Percentiles rank a stretch among this genome's conserved stretches.
phyloP scores from a whole-genome alignment of 1,284 basidiomycete genomes.

The Singerocomus rubriflavus region DNA sequence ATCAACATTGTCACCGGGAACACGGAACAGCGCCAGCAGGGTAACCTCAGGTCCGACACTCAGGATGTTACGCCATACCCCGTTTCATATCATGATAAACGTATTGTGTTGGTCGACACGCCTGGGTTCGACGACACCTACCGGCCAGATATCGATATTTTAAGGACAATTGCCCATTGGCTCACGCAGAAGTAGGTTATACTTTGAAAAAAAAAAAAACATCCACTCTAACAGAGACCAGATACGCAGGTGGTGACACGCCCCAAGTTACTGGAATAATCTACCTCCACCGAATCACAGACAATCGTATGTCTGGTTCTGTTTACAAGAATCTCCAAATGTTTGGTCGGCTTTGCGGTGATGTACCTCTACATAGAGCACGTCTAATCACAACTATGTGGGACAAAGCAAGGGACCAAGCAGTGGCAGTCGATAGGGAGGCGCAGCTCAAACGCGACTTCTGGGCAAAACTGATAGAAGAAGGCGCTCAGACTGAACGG shows the following conservation, averaged over 20 bases:
- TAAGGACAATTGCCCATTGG: slow-evolving; percentile 28
- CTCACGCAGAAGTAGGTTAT: slow-evolving; percentile 19
- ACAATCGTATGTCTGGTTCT: slow-evolving; percentile 45
- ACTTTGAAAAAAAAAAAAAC: no score
- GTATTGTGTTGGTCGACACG: slow-evolving; percentile 27
- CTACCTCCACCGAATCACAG: slow-evolving; percentile 50
- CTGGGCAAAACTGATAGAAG: slow-evolving; percentile 28
- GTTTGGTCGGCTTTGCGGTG: slow-evolving; percentile 36
- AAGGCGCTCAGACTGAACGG: slow-evolving; percentile 26
- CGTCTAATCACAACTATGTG: slow-evolving; percentile 43
- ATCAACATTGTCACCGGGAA: slow-evolving; percentile 16
- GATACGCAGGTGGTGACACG: slow-evolving; percentile 11
- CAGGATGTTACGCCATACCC: slow-evolving; percentile 8
- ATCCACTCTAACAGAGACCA: background rate
- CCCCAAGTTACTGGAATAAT: slow-evolving; percentile 40
- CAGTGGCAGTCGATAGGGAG: slow-evolving; percentile 15
- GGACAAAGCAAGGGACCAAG: slow-evolving; percentile 16
- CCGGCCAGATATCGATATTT: slow-evolving; percentile 26
- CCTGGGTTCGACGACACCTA: slow-evolving; percentile 28
- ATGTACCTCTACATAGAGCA: slow-evolving; percentile 21
- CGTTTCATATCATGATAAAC: background rate
- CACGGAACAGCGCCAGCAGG: background rate
- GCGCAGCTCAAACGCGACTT: slow-evolving; percentile 25
- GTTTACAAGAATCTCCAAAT: slow-evolving; percentile 42
- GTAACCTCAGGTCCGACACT: slow-evolving; percentile 14